Evolutionary conservation across 768 basidiomycete species (phyloP), one percentile per base, ranked within the genome.

Genomic region (Tylopilus subfusipes): DNA sequence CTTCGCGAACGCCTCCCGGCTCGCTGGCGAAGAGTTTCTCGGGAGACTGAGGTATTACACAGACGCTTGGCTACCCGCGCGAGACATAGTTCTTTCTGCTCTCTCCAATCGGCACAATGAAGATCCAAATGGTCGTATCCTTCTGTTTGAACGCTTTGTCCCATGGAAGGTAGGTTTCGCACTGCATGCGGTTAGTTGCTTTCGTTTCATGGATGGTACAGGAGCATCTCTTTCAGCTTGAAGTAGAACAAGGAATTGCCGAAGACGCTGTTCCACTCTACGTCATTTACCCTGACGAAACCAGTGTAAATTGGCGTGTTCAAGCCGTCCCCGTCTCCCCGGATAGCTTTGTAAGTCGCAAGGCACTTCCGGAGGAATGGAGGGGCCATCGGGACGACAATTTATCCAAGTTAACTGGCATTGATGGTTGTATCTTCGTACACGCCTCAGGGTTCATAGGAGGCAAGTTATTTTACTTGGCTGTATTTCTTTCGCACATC

Each of bases 401-500:
- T 42, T 75, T 99, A 38, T 88, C 86, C 44, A 73, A 81, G 59
- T 72, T 82, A 8, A 83, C 83, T 16, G 91, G 92, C 3, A 83
- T 98, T 55, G 80, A 83, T 0, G 93, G 86, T 2, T 81, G 95
- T 48, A 83, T 97, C 50, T 99, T 99, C 65, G 85, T 95, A 24
- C 97, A 99, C 72, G 93, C 95, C 1, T 89, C 88, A 54, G 97
- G 97, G 9, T 99, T 99, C 70, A 98, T 94, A 65, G 97, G 97
- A 63, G 94, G 94, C 85, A 58, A 56, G 82, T 66, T 27, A 34
- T 25, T 29, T 30, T 53, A 51, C 54, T 52, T 12, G 43, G 49
- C 27, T 27, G 29, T 48, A 7, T 44, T 33, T 46, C 21, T 45
- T 21, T n/a, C 25, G 21, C 18, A 31, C 27, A 44, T 36, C 51